phyloP scores from a whole-genome alignment of 805 yeast species.

The Candida takata region DNA sequence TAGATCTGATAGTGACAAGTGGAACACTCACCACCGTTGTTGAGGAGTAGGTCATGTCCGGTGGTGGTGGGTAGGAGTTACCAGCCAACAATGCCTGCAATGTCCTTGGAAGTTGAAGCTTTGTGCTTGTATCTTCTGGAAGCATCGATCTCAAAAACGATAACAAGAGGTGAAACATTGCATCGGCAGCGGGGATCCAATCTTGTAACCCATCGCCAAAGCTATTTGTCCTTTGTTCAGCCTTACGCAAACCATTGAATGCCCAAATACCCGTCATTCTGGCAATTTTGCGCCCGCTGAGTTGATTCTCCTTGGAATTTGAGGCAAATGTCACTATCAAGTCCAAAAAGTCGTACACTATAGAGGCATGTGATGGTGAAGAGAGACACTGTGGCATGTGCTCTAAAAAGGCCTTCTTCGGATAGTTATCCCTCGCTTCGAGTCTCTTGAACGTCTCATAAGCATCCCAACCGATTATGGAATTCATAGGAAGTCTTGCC shows the following conservation, averaged over 20 bases:
- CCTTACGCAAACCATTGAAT: slow-evolving; percentile 39
- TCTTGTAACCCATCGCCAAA: slow-evolving; percentile 66
- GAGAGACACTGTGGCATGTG: slow-evolving; percentile 80
- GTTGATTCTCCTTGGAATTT: slow-evolving; percentile 67
- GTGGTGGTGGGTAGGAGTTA: slow-evolving; percentile 80
- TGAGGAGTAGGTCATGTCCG: slow-evolving; percentile 29
- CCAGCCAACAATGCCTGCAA: slow-evolving; percentile 58
- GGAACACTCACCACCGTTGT: slow-evolving; percentile 49
- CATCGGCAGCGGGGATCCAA: slow-evolving; percentile 81
- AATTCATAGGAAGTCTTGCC: slow-evolving; percentile 76
- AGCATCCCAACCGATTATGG: slow-evolving; percentile 81
- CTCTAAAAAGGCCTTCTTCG: slow-evolving; percentile 66
- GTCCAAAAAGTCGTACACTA: slow-evolving; percentile 83
- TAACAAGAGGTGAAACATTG: slow-evolving; percentile 71
- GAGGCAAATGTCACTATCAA: slow-evolving; percentile 70
- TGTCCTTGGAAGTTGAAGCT: slow-evolving; percentile 54
- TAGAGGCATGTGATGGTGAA: slow-evolving; percentile 83
- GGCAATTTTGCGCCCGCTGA: slow-evolving; percentile 74
- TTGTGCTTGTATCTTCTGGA: slow-evolving; percentile 51
- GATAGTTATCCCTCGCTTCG: slow-evolving; percentile 60
- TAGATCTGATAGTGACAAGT: slow-evolving; percentile 45
- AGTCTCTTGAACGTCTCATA: slow-evolving; percentile 60
- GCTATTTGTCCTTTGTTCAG: slow-evolving; percentile 23
- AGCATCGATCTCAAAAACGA: slow-evolving; percentile 76
- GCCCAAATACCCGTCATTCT: slow-evolving; percentile 90